These are phyloP conservation scores for Magnolia officinalis DNA, from an alignment of 164 flowering plant species.

Conservation along the genomic window DNA sequence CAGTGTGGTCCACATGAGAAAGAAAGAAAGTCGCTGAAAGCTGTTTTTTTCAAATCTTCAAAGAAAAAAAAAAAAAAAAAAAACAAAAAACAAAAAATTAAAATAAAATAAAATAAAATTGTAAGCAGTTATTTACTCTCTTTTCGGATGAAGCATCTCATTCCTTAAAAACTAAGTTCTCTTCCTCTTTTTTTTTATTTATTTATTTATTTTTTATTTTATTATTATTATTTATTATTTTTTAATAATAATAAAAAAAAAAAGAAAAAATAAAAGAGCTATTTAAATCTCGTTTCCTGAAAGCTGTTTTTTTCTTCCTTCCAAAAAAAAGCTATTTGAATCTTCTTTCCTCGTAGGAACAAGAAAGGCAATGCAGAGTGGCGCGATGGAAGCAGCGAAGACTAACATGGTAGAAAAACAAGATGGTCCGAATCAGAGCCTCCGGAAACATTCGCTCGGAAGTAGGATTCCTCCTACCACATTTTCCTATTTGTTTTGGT, in stretches of 20 bases:
- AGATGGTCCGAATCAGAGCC: not conserved
- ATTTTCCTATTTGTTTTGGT: not conserved
- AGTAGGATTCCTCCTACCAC: not conserved
- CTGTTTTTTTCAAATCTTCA: too few species aligned
- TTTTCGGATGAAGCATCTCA: not conserved
- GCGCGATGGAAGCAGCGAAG: not conserved
- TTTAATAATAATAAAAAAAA: too few species aligned
- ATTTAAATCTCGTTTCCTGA: not conserved
- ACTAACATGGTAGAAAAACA: not conserved
- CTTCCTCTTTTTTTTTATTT: too few species aligned
- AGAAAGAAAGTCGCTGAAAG: too few species aligned
- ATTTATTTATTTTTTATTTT: too few species aligned
- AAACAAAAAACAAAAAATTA: too few species aligned
- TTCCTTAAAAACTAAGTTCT: not conserved
- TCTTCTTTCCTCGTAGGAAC: not conserved
- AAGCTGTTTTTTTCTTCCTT: not conserved
- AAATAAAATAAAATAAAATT: too few species aligned
- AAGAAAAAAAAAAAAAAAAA: too few species aligned
- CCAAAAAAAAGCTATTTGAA: not conserved
- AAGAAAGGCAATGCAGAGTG: not conserved
- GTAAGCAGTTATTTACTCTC: not conserved
- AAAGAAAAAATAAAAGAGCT: too few species aligned
- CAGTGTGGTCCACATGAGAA: too few species aligned
- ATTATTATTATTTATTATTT: too few species aligned
- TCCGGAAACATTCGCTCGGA: slow-evolving; percentile 13